Percentiles rank a stretch among this genome's conserved stretches.
phyloP scores from a whole-genome alignment of 805 yeast genomes.

The Ogataea naganishii region DNA sequence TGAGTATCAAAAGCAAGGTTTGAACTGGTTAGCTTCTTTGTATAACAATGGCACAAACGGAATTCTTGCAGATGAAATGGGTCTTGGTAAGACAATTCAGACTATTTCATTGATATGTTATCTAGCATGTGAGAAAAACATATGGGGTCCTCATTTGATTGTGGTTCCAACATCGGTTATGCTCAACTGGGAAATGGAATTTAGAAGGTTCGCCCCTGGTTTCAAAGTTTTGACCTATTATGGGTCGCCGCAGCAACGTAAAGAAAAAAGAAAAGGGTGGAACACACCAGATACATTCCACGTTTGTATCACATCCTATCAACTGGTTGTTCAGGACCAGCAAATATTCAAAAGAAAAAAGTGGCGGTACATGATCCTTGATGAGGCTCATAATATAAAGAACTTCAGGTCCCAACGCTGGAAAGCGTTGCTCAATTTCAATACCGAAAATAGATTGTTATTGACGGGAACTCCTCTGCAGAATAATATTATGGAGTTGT shows the following conservation, averaged over 20 bases:
- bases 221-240: constrained; percentile 91
- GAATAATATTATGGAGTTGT: constrained; percentile 86
- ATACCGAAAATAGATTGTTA: constrained; percentile 78
- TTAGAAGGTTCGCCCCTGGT: constrained; percentile 97
- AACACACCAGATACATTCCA: constrained; percentile 93
- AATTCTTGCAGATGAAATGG: constrained; percentile 98
- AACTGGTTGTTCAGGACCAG: constrained; percentile 95
- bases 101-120: constrained; percentile 82
- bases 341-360: constrained; percentile 83
- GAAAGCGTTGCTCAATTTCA: constrained; percentile 92
- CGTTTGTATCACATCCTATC: constrained; percentile 95
- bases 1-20: constrained; percentile 90
- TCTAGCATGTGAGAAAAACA: constrained; percentile 85
- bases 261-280: constrained; percentile 96
- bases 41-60: constrained; percentile 93
- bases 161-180: constrained; percentile 96
- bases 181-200: constrained; percentile 99
- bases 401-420: constrained; percentile 94
- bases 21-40: constrained; percentile 93
- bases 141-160: constrained; percentile 98
- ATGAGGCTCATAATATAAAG: constrained; percentile 97
- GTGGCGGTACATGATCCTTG: constrained; percentile 96
- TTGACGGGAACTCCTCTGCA: constrained; percentile 97
- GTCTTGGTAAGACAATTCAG: constrained; percentile 94
- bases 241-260: constrained; percentile 95